Evolutionary conservation across 1,139 yeast genomes (phyloP).

Genomic region (Candida albicans): DNA sequence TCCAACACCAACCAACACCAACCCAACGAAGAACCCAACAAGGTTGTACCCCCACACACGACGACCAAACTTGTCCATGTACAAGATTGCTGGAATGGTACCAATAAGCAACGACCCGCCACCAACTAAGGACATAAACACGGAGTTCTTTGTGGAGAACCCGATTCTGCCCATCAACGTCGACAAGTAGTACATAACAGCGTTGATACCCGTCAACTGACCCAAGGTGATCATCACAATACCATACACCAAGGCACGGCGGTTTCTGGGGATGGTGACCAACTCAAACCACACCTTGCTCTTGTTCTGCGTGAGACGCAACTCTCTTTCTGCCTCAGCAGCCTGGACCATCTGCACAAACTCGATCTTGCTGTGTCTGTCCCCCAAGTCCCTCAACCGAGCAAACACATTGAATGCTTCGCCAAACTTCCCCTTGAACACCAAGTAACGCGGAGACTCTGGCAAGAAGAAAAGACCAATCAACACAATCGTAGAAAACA

Average conservation of each 20-base stretch:
- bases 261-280: constrained; percentile 51
- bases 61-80: constrained; percentile 62
- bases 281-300: constrained; percentile 46
- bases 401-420: constrained; percentile 58
- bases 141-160: constrained; percentile 41
- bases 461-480: constrained; percentile 49
- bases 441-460: constrained; percentile 54
- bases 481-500: constrained; percentile 52
- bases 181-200: constrained; percentile 57
- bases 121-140: constrained; percentile 60
- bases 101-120: constrained; percentile 61
- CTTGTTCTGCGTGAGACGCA: constrained; percentile 24
- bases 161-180: constrained; percentile 51
- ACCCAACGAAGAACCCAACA: constrained; percentile 56
- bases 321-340: constrained; percentile 28
- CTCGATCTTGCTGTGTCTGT: constrained; percentile 42
- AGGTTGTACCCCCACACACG: constrained; percentile 42
- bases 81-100: constrained; percentile 60
- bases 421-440: constrained; percentile 49
- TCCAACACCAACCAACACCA: constrained; percentile 57
- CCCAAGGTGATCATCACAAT: constrained; percentile 57
- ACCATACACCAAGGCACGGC: constrained; percentile 58
- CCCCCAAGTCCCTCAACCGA: constrained; percentile 46
- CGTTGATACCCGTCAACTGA: constrained; percentile 57
- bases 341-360: constrained; percentile 47